A percentile compares a stretch with the other conserved stretches of the same genome.
Conservation (phyloP, 1,284 basidiomycete species). For the Serendipita sp. region DNA sequence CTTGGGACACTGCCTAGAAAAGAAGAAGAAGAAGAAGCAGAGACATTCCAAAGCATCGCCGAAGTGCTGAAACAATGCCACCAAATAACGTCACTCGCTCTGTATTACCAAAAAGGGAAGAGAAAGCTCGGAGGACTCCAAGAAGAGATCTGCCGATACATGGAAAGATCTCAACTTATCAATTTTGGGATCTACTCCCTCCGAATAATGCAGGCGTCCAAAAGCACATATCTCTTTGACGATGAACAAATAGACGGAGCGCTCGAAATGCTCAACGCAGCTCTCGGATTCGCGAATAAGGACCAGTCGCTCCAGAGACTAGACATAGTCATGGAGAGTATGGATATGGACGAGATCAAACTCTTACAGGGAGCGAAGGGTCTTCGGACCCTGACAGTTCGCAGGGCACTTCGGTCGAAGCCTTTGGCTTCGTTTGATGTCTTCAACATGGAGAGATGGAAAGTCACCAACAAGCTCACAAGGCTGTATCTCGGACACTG, state of each 20-base stretch:
- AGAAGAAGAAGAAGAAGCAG: too few relatives aligned
- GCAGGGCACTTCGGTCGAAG: neutral
- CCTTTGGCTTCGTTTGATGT: neutral
- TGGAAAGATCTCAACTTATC: neutral
- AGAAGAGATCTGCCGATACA: neutral
- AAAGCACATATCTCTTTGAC: neutral
- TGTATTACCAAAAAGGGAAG: too few relatives aligned
- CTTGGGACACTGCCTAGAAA: too few relatives aligned
- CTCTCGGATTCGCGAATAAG: neutral
- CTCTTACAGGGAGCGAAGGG: neutral
- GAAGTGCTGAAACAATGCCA: too few relatives aligned
- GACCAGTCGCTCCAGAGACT: neutral
- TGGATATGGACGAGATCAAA: neutral
- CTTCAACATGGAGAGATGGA: neutral
- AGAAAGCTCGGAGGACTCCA: too few relatives aligned
- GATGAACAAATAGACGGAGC: too few relatives aligned
- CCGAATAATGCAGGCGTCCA: neutral
- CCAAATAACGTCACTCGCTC: too few relatives aligned
- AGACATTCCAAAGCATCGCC: too few relatives aligned
- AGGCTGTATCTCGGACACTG: neutral
- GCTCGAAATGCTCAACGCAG: neutral
- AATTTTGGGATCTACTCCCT: neutral
- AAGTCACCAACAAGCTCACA: neutral
- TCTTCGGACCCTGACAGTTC: neutral
- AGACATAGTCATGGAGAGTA: neutral